Base-by-base conservation (phyloP, 768 basidiomycete genomes). In the Podaxis rugospora region DNA sequence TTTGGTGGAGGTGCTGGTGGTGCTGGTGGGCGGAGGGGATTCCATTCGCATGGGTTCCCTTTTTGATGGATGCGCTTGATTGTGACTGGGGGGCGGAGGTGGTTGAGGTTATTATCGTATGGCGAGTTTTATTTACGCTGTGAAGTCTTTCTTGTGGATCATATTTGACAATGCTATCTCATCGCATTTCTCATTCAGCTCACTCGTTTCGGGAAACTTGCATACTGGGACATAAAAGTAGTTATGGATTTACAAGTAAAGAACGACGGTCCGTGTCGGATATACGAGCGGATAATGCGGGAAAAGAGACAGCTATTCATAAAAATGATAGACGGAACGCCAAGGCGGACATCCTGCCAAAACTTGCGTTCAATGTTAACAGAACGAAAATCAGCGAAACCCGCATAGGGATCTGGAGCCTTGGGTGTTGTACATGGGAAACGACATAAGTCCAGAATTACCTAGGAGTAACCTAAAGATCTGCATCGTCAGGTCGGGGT, bases 31-130 rank as follows among this genome's bases (percentile, higher is more conserved):
- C 52, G 70, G 13, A 60, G 71, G 13, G 65, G 68, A 5, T 66
- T 67, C 36, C 71, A 72, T 60, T 67, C 71, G 11, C 73, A 74
- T 64, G 72, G 72, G 9, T 76, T 75, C 67, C 51, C 67, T 18
- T 76, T 75, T 66, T 75, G 62, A 67, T 56, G 23, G n/a, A 9
- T 49, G 13, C 6, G 47, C 21, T 42, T 42, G 4, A 18, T 4
- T 42, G 40, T 42, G 14, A 2, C 5, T 42, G 13, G 13, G 40
- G 40, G 40, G 4, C 0, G 40, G 40, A 18, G 0, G 7, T 16
- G n/a, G 40, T 16, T 0, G 40, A 42, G 14, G 47, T 49, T 9
- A n/a, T 44, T 18, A 44, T 44, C 42, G 16, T 44, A 44, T 18
- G 42, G 5, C 42, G 18, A 5, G 47, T 49, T 49, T 23, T 49